Percentiles rank a stretch among this genome's conserved stretches.
These are phyloP conservation scores for Trichoderma sp. DNA, from an alignment of 2,329 filamentous ascomycete genomes.

Conservation along the genomic window DNA sequence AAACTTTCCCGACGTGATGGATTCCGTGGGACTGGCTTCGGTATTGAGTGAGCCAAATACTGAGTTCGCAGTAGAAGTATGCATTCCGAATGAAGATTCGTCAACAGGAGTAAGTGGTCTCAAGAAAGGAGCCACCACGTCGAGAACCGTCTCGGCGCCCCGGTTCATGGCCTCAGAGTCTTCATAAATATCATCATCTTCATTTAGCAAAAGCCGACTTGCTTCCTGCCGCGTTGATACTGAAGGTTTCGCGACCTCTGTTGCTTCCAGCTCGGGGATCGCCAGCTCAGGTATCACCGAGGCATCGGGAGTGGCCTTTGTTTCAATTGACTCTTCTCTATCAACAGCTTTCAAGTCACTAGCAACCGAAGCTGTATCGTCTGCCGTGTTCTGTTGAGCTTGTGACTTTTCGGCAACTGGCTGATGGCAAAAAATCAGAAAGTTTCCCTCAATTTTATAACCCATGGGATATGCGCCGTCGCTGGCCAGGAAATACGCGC, in stretches of 20 bases:
- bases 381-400: not conserved
- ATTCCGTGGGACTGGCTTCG: constrained; percentile 35
- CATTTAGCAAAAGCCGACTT: not conserved
- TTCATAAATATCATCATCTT: constrained; percentile 6
- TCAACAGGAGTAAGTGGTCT: constrained; percentile 48
- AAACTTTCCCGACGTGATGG: constrained; percentile 38
- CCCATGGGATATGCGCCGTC: constrained; percentile 44
- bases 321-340: not conserved
- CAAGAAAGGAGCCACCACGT: constrained; percentile 53
- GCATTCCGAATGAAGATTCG: constrained; percentile 58
- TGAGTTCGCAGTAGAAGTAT: constrained; percentile 53
- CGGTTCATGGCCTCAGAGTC: constrained; percentile 30
- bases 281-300: not conserved
- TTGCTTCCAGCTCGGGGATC: not conserved
- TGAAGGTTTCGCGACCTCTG: not conserved
- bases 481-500: constrained; percentile 50
- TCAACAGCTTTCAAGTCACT: not conserved
- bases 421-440: constrained; percentile 40
- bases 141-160: constrained; percentile 45
- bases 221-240: not conserved
- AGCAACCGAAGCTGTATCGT: not conserved
- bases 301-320: not conserved
- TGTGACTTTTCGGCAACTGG: constrained; percentile 11
- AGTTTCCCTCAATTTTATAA: constrained; percentile 33
- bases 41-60: constrained; percentile 47